A percentile compares a stretch with the other conserved stretches of the same genome.
phyloP scores from a whole-genome alignment of 2,329 filamentous ascomycete genomes.

The Fusarium gaditjirri region DNA sequence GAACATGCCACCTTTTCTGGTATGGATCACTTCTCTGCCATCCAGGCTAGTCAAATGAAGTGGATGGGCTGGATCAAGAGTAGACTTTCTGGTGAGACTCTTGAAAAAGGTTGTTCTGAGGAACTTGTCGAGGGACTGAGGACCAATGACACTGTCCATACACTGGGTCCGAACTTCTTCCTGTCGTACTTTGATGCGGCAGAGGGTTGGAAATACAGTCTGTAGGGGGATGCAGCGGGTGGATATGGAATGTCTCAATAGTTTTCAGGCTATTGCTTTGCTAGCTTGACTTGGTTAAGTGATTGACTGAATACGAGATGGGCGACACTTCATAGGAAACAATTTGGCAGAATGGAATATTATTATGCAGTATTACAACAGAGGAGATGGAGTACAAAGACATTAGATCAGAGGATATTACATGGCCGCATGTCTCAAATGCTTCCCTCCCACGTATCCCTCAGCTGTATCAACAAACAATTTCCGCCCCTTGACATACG shows the following conservation, averaged over 20 bases:
- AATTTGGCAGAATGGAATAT: background rate
- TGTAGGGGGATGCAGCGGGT: background rate
- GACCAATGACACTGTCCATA: background rate
- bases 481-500: constrained; percentile 49
- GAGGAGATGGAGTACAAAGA: background rate
- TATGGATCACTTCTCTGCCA: constrained; percentile 29
- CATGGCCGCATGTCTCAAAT: constrained; percentile 45
- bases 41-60: constrained; percentile 25
- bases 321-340: background rate
- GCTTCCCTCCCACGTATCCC: constrained; percentile 45
- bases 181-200: constrained; percentile 8
- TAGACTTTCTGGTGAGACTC: background rate
- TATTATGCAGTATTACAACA: background rate
- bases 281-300: background rate
- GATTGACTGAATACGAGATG: background rate
- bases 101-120: background rate
- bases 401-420: constrained; percentile 9
- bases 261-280: background rate
- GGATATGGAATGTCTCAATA: background rate
- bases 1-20: background rate
- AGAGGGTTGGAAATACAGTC: constrained; percentile 10
- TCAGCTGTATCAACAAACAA: constrained; percentile 48
- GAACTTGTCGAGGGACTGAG: background rate
- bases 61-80: constrained; percentile 33
- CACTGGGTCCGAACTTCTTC: constrained; percentile 14